Conservation (phyloP, 306 rosid genomes). For the Heteromeles arbutifolia region DNA sequence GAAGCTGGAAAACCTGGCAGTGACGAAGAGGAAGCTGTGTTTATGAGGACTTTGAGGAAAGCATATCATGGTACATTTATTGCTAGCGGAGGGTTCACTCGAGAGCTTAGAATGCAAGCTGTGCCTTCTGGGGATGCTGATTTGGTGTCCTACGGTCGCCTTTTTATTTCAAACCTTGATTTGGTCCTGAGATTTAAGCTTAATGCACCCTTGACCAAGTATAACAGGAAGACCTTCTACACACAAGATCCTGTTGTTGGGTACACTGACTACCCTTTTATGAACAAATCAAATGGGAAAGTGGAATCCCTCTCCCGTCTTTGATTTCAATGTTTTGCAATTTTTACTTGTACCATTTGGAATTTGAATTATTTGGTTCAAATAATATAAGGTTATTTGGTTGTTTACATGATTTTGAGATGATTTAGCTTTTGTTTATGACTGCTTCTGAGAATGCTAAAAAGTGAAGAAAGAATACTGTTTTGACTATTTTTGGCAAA, state of each 20-base stretch:
- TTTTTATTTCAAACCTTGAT: slow-evolving; percentile 75
- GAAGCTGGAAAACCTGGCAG: slow-evolving; percentile 67
- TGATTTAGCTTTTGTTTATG: background rate
- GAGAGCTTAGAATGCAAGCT: slow-evolving; percentile 68
- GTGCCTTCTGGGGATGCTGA: slow-evolving; percentile 62
- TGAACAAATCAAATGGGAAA: slow-evolving; percentile 10
- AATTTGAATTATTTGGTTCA: background rate
- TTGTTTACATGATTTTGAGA: background rate
- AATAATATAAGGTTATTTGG: background rate
- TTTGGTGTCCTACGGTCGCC: slow-evolving; percentile 74
- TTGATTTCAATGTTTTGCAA: slow-evolving; percentile 20
- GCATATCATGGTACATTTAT: slow-evolving; percentile 70
- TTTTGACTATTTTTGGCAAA: no score
- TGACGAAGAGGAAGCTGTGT: slow-evolving; percentile 55
- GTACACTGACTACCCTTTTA: slow-evolving; percentile 77
- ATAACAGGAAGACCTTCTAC: slow-evolving; percentile 68
- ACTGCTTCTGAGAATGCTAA: no score
- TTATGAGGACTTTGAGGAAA: slow-evolving; percentile 48
- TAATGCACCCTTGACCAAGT: slow-evolving; percentile 58
- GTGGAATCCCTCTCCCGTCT: slow-evolving; percentile 38
- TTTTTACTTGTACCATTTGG: background rate
- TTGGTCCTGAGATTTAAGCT: slow-evolving; percentile 52
- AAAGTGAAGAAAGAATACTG: no score
- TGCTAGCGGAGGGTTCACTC: slow-evolving; percentile 81
- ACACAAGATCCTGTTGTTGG: slow-evolving; percentile 81